Evolutionary conservation across 1,284 basidiomycete genomes (phyloP).

Genomic region (Crepidotus sp.): DNA sequence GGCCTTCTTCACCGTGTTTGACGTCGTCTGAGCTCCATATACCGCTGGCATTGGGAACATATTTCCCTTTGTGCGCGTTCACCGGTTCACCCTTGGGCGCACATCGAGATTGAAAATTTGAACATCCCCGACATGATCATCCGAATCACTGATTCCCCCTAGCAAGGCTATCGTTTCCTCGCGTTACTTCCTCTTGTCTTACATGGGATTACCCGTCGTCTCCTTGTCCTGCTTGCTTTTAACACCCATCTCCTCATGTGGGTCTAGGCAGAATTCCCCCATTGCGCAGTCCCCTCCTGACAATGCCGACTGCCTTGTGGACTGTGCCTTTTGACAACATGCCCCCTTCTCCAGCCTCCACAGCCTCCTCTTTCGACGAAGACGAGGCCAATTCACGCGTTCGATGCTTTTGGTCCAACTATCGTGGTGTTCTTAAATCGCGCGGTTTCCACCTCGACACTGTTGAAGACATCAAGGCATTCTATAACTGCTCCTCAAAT

Average conservation of each 20-base stretch:
- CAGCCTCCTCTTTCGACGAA: slow-evolving; percentile 40
- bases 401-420: slow-evolving; percentile 51
- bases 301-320: slow-evolving; percentile 8
- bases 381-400: slow-evolving; percentile 49
- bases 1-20: slow-evolving; percentile 1
- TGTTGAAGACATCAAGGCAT: slow-evolving; percentile 50
- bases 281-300: background rate
- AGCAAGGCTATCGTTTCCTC: slow-evolving; percentile 28
- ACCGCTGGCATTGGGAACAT: slow-evolving; percentile 26
- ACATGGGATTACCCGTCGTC: slow-evolving; percentile 4
- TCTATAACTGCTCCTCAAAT: slow-evolving; percentile 35
- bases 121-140: slow-evolving; percentile 25
- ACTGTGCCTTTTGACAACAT: background rate
- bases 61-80: slow-evolving; percentile 24
- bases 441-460: slow-evolving; percentile 60
- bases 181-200: slow-evolving; percentile 17
- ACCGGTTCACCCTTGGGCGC: slow-evolving; percentile 18
- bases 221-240: slow-evolving; percentile 21
- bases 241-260: slow-evolving; percentile 19
- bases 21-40: no score
- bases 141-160: slow-evolving; percentile 25
- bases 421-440: slow-evolving; percentile 37
- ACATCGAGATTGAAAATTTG: slow-evolving; percentile 24
- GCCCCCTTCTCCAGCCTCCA: slow-evolving; percentile 33
- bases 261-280: slow-evolving; percentile 14